Percentiles rank a stretch among this genome's conserved stretches.
Conservation (phyloP, 2,329 filamentous ascomycete species). For the Diplocarpon mali region DNA sequence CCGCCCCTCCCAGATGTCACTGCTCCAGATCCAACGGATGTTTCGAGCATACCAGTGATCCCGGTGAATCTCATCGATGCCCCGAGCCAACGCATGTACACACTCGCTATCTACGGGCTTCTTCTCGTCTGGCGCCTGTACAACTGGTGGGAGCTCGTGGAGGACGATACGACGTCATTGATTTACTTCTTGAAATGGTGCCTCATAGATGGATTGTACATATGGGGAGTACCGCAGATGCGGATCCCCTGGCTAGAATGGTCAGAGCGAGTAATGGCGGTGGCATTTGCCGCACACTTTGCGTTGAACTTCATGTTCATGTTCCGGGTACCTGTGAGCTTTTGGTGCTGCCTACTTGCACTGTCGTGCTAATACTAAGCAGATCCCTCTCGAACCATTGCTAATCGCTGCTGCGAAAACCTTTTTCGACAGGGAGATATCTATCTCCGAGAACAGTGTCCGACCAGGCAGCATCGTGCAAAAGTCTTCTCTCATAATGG, state of each 20-base stretch:
- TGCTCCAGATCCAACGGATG: slow-evolving; percentile 8
- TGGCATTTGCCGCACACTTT: slow-evolving; percentile 61
- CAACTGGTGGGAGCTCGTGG: slow-evolving; percentile 69
- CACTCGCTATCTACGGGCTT: slow-evolving; percentile 64
- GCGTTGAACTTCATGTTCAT: slow-evolving; percentile 75
- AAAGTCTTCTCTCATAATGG: slow-evolving; percentile 86
- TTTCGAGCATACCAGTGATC: slow-evolving; percentile 51
- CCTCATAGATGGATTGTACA: slow-evolving; percentile 70
- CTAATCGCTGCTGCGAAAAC: slow-evolving; percentile 64
- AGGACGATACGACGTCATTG: slow-evolving; percentile 78
- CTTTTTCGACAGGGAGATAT: slow-evolving; percentile 84
- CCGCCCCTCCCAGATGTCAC: slow-evolving; percentile 20
- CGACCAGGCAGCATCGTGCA: slow-evolving; percentile 80
- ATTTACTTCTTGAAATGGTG: slow-evolving; percentile 92
- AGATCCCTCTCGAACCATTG: slow-evolving; percentile 66
- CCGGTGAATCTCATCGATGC: slow-evolving; percentile 75
- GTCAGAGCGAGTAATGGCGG: slow-evolving; percentile 52
- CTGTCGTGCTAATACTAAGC: slow-evolving; percentile 1
- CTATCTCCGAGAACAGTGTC: slow-evolving; percentile 86
- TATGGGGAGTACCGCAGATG: slow-evolving; percentile 77
- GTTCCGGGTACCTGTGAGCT: slow-evolving; percentile 71
- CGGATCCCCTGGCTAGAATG: slow-evolving; percentile 96
- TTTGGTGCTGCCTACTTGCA: background rate
- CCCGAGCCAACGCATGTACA: slow-evolving; percentile 82
- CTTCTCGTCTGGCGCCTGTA: slow-evolving; percentile 77